These are phyloP conservation scores for Lippia alba DNA, from an alignment of 305 asterid species.

Conservation along the genomic window DNA sequence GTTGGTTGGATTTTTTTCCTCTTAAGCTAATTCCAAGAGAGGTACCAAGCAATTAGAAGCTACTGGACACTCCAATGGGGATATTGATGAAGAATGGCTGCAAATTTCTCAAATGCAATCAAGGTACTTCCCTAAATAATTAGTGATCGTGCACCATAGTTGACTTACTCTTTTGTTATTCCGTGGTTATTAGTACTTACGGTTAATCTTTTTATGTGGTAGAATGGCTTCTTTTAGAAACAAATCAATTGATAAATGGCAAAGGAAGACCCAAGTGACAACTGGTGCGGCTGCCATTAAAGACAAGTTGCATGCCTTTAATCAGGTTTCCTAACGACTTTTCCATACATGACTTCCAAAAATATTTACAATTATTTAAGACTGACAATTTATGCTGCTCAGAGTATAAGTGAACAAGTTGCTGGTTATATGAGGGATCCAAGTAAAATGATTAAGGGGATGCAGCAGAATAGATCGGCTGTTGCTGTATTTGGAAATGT, in stretches of 20 bases:
- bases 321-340: slow-evolving; percentile 66
- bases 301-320: slow-evolving; percentile 91
- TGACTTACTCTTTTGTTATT: not conserved
- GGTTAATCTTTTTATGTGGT: slow-evolving; percentile 35
- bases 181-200: slow-evolving; percentile 21
- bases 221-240: slow-evolving; percentile 85
- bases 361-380: slow-evolving; percentile 19
- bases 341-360: not conserved
- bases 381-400: slow-evolving; percentile 43
- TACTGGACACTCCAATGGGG: slow-evolving; percentile 52
- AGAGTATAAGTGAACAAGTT: slow-evolving; percentile 95
- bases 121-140: slow-evolving; percentile 50
- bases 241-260: slow-evolving; percentile 95
- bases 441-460: slow-evolving; percentile 89
- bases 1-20: slow-evolving; percentile 32
- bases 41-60: slow-evolving; percentile 47
- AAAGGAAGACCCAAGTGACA: slow-evolving; percentile 88
- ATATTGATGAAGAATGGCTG: slow-evolving; percentile 80
- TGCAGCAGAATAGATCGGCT: slow-evolving; percentile 82
- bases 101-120: slow-evolving; percentile 80
- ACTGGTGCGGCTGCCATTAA: slow-evolving; percentile 94
- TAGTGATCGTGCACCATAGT: too few relatives aligned
- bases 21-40: slow-evolving; percentile 43
- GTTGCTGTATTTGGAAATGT: slow-evolving; percentile 88
- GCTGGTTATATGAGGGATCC: slow-evolving; percentile 95